These are phyloP conservation scores for Trichothecium roseum DNA, from an alignment of 2,329 filamentous ascomycete genomes.

Conservation along the genomic window DNA sequence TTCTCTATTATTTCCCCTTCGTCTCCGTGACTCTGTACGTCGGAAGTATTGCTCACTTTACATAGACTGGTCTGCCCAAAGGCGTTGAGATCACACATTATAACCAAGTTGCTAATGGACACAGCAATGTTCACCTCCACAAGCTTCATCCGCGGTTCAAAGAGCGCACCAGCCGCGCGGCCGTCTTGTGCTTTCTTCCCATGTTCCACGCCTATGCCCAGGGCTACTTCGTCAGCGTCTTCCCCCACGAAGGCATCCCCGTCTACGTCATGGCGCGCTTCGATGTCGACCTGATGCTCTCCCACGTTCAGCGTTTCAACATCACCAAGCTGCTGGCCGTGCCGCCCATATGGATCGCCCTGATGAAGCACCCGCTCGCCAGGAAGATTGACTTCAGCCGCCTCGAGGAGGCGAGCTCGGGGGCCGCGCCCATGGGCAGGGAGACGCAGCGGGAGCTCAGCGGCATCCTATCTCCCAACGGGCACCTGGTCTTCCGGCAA, in stretches of 20 bases:
- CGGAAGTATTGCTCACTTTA: background rate
- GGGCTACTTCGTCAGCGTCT: conserved; percentile 55
- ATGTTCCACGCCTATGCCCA: conserved; percentile 70
- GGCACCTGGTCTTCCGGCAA: conserved; percentile 37
- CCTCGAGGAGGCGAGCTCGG: conserved; percentile 47
- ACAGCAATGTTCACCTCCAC: conserved; percentile 31
- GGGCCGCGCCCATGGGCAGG: conserved; percentile 58
- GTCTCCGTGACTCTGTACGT: background rate
- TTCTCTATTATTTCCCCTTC: background rate
- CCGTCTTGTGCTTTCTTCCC: conserved; percentile 59
- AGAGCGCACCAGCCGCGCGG: conserved; percentile 23
- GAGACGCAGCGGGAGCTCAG: conserved; percentile 35
- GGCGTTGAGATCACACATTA: conserved; percentile 74
- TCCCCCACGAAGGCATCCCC: conserved; percentile 45
- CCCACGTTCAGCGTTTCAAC: conserved; percentile 54
- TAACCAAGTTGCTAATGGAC: conserved; percentile 64
- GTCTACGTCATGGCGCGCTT: conserved; percentile 74
- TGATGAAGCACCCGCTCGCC: conserved; percentile 61
- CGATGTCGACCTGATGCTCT: conserved; percentile 63
- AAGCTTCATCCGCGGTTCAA: conserved; percentile 40
- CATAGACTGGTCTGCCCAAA: conserved; percentile 64
- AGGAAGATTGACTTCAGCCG: conserved; percentile 59
- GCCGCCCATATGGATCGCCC: conserved; percentile 62
- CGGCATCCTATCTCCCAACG: conserved; percentile 31
- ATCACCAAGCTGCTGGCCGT: conserved; percentile 60